Conservation (phyloP, 495 filamentous ascomycete species). For the Mycothermus thermophilus region DNA sequence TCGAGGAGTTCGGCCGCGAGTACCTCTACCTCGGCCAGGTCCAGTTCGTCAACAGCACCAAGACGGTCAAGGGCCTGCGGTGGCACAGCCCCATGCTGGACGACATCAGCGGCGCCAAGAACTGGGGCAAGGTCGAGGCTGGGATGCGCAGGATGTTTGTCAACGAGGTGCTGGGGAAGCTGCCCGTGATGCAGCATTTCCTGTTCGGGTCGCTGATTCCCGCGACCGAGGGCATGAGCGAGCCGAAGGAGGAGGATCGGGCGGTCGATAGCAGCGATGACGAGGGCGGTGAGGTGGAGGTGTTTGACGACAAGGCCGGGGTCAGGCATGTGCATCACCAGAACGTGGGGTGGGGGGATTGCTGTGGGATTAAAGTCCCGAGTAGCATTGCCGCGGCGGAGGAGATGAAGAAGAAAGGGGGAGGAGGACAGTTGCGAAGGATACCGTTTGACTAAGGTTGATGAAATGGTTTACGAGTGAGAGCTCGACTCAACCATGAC, state of each 20-base stretch:
- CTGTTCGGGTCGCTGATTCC: constrained; percentile 75
- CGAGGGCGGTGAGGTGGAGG: constrained; percentile 41
- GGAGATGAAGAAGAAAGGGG: constrained; percentile 65
- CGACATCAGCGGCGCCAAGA: constrained; percentile 86
- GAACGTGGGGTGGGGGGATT: constrained; percentile 74
- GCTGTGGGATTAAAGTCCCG: constrained; percentile 96
- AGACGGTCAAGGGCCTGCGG: constrained; percentile 85
- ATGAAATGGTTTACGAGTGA: neutral
- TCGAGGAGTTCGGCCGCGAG: constrained; percentile 73
- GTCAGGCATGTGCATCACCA: constrained; percentile 55
- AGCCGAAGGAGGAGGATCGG: constrained; percentile 37
- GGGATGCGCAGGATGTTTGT: constrained; percentile 97
- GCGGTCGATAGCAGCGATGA: too few species aligned
- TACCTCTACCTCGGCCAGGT: constrained; percentile 89
- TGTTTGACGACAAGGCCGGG: constrained; percentile 47
- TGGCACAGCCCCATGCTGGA: constrained; percentile 99
- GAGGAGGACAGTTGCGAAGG: constrained; percentile 52
- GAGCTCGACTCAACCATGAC: too few species aligned
- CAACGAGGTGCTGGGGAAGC: constrained; percentile 78
- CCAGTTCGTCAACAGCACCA: constrained; percentile 84
- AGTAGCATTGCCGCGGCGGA: constrained; percentile 78
- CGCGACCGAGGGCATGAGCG: constrained; percentile 68
- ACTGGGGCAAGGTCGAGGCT: constrained; percentile 81
- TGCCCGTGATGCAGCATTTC: constrained; percentile 98
- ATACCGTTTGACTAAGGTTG: constrained; percentile 83